A percentile compares a stretch with the other conserved stretches of the same genome.
Conservation (phyloP, 345 rosid genomes). For the Toxicodendron radicans region DNA sequence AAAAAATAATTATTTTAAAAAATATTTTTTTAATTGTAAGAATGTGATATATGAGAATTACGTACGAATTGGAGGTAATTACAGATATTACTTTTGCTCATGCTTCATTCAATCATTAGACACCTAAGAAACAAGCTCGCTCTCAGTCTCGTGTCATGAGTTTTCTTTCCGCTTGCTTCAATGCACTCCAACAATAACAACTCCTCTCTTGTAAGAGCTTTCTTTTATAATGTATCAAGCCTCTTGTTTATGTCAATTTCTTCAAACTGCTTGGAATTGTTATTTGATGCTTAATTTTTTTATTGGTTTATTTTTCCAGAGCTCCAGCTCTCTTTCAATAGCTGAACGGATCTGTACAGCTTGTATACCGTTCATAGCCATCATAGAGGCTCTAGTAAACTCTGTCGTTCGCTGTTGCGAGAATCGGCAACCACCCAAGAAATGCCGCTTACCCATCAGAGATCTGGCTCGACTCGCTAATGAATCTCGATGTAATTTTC, state of each 20-base stretch:
- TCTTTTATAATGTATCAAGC: neutral
- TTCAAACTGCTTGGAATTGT: neutral
- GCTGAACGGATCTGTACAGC: slow-evolving; percentile 71
- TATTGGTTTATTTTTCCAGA: slow-evolving; percentile 27
- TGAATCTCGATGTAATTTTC: slow-evolving; percentile 54
- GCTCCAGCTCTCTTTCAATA: slow-evolving; percentile 51
- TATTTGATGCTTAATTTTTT: neutral
- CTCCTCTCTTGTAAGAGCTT: neutral
- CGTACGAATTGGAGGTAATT: too few species aligned
- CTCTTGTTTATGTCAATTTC: neutral
- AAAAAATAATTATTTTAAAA: too few species aligned
- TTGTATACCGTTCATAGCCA: slow-evolving; percentile 53
- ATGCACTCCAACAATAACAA: neutral
- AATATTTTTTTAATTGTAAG: too few species aligned
- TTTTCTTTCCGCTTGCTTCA: neutral
- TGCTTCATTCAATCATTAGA: too few species aligned
- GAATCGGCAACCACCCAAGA: slow-evolving; percentile 16
- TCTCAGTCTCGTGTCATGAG: too few species aligned
- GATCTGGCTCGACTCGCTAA: slow-evolving; percentile 59
- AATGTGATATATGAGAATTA: too few species aligned
- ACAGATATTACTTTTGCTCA: too few species aligned
- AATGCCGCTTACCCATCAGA: neutral
- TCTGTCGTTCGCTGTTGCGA: slow-evolving; percentile 52
- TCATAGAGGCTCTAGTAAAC: slow-evolving; percentile 46
- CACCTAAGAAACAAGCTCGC: too few species aligned